phyloP scores from a whole-genome alignment of 1,284 basidiomycete genomes.

The Boletus sp. region DNA sequence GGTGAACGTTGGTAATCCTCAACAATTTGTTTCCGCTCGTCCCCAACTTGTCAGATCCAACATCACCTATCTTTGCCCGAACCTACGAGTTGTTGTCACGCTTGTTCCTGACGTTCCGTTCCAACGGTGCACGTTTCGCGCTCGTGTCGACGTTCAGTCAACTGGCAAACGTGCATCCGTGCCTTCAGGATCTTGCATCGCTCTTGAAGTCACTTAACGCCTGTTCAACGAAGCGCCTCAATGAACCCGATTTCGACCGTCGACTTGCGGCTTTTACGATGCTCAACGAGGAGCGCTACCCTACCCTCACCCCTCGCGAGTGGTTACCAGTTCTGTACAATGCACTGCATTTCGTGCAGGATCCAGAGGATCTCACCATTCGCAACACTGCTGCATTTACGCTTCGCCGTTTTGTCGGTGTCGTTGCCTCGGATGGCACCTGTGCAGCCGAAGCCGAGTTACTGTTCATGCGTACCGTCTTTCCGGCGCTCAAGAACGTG shows the following conservation, averaged over 20 bases:
- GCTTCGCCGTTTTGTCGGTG: conserved; percentile 79
- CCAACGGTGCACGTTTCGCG: conserved; percentile 67
- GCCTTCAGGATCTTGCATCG: conserved; percentile 53
- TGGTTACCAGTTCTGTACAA: conserved; percentile 91
- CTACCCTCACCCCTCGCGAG: conserved; percentile 54
- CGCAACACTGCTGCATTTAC: conserved; percentile 81
- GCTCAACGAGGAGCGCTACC: conserved; percentile 70
- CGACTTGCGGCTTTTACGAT: conserved; percentile 79
- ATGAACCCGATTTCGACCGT: conserved; percentile 93
- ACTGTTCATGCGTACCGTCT: conserved; percentile 69
- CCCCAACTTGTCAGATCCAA: conserved; percentile 60
- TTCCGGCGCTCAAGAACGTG: conserved; percentile 81
- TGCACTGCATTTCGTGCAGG: conserved; percentile 86
- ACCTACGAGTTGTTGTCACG: conserved; percentile 72
- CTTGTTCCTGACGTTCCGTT: conserved; percentile 77
- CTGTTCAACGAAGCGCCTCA: conserved; percentile 80
- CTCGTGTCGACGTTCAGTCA: conserved; percentile 69
- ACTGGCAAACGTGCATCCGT: conserved; percentile 56
- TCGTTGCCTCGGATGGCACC: conserved; percentile 38
- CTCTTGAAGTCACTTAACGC: conserved; percentile 82
- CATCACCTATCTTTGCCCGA: conserved; percentile 55
- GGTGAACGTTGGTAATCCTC: conserved; percentile 78
- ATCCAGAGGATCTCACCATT: conserved; percentile 88
- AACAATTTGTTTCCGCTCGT: conserved; percentile 76
- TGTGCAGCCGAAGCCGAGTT: conserved; percentile 42